Evolutionary conservation across 2,329 filamentous ascomycete species (phyloP).

Genomic region (Trichoderma arundinaceum): DNA sequence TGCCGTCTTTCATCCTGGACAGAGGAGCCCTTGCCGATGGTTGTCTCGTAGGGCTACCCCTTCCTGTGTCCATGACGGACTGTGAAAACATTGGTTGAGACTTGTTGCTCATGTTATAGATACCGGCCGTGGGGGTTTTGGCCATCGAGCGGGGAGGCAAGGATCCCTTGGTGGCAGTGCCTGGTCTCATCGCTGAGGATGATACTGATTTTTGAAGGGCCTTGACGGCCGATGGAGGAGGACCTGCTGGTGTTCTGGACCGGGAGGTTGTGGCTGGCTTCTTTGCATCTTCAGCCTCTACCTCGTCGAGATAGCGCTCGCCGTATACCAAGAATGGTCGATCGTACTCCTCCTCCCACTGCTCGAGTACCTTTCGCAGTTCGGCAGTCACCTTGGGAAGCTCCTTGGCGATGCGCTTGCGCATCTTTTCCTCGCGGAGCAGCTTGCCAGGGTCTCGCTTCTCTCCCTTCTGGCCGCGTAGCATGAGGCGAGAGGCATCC

Average conservation of each 20-base stretch:
- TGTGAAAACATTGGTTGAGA: constrained; percentile 35
- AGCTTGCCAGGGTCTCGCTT: constrained; percentile 93
- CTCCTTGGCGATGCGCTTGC: constrained; percentile 95
- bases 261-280: constrained; percentile 57
- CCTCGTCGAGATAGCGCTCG: constrained; percentile 83
- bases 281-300: constrained; percentile 68
- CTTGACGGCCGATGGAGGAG: constrained; percentile 54
- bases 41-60: constrained; percentile 59
- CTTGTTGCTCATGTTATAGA: constrained; percentile 39
- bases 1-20: constrained; percentile 70
- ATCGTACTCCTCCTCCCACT: constrained; percentile 93
- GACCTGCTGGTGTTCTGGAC: constrained; percentile 76
- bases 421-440: constrained; percentile 96
- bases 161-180: constrained; percentile 39
- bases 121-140: constrained; percentile 62
- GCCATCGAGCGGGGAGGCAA: constrained; percentile 49
- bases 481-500: constrained; percentile 91
- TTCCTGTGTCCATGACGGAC: constrained; percentile 35
- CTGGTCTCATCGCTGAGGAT: constrained; percentile 13
- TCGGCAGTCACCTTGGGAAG: constrained; percentile 88
- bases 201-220: constrained; percentile 32
- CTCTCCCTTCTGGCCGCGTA: constrained; percentile 89
- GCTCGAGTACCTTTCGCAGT: constrained; percentile 78
- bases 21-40: constrained; percentile 72
- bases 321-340: constrained; percentile 92